Evolutionary conservation across 1,284 basidiomycete species (phyloP).

Genomic region (Caloboletus inedulis): DNA sequence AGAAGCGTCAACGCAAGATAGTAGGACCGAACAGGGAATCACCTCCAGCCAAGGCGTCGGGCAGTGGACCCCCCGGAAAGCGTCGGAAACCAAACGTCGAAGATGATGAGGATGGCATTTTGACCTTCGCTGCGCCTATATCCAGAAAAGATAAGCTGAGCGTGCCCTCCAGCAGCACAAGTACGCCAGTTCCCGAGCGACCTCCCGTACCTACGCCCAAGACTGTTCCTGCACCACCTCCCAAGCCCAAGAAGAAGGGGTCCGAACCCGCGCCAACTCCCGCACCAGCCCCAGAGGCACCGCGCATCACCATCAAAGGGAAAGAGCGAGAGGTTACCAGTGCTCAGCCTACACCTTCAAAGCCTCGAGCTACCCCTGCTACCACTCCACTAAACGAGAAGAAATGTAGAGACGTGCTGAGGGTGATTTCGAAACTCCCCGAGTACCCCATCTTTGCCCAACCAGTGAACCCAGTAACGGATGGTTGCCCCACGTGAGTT

Average conservation of each 20-base stretch:
- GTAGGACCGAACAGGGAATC: conserved; percentile 27
- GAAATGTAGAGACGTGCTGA: conserved; percentile 77
- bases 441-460: conserved; percentile 76
- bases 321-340: conserved; percentile 56
- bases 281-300: conserved; percentile 32
- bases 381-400: conserved; percentile 65
- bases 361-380: conserved; percentile 43
- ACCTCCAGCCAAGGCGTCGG: conserved; percentile 35
- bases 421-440: conserved; percentile 60
- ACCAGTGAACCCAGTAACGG: conserved; percentile 83
- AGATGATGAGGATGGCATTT: conserved; percentile 56
- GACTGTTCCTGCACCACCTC: conserved; percentile 21
- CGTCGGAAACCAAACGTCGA: conserved; percentile 52
- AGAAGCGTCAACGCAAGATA: conserved; percentile 40
- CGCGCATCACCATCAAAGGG: conserved; percentile 52
- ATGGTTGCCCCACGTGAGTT: conserved; percentile 85
- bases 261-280: conserved; percentile 30
- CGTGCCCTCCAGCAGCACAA: conserved; percentile 23
- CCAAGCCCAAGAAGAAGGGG: conserved; percentile 44
- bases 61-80: conserved; percentile 41
- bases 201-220: conserved; percentile 28
- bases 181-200: conserved; percentile 29
- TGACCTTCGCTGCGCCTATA: conserved; percentile 54
- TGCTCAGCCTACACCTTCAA: conserved; percentile 37
- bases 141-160: conserved; percentile 55